Percentiles rank a stretch among this genome's conserved stretches.
Evolutionary conservation across 495 filamentous ascomycete species (phyloP).

Genomic region (Letharia lupina): DNA sequence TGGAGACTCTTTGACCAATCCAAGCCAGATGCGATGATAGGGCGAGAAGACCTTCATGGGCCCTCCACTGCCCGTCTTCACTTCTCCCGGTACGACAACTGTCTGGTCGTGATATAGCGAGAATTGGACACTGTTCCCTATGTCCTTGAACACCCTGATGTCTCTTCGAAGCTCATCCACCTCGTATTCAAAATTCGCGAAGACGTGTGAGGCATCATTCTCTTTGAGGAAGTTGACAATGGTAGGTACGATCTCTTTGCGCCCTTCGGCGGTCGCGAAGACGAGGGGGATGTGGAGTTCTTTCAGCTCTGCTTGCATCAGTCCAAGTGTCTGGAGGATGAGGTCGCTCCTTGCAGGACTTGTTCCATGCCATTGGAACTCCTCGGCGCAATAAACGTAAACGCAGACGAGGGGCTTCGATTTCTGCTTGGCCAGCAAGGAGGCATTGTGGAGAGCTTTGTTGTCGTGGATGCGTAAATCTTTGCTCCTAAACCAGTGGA

Average conservation of each 20-base stretch:
- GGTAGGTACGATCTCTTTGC: slow-evolving; percentile 30
- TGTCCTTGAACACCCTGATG: slow-evolving; percentile 29
- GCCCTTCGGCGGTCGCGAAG: slow-evolving; percentile 28
- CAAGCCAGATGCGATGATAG: slow-evolving; percentile 35
- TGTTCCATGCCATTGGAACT: slow-evolving; percentile 37
- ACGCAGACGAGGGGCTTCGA: slow-evolving; percentile 33
- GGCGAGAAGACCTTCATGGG: slow-evolving; percentile 41
- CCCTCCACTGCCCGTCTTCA: slow-evolving; percentile 29
- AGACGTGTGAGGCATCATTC: slow-evolving; percentile 45
- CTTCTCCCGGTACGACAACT: slow-evolving; percentile 32
- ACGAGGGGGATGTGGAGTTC: slow-evolving; percentile 35
- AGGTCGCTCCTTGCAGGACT: slow-evolving; percentile 36
- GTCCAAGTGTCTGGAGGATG: slow-evolving; percentile 33
- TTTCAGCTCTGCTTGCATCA: slow-evolving; percentile 34
- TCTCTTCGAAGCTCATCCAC: slow-evolving; percentile 60
- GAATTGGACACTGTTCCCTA: slow-evolving; percentile 25
- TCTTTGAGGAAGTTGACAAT: slow-evolving; percentile 34
- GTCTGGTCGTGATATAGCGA: slow-evolving; percentile 36
- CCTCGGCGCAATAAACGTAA: slow-evolving; percentile 32
- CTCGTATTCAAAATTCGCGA: slow-evolving; percentile 68
- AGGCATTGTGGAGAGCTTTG: slow-evolving; percentile 32
- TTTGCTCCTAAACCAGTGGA: slow-evolving; percentile 37
- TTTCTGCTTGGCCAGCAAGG: slow-evolving; percentile 25
- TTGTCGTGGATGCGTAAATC: slow-evolving; percentile 40
- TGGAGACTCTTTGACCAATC: slow-evolving; percentile 27